Percentiles rank a stretch among this genome's conserved stretches.
These are phyloP conservation scores for Nicotiana tomentosiformis DNA, from an alignment of 257 asterid species.

Conservation along the genomic window DNA sequence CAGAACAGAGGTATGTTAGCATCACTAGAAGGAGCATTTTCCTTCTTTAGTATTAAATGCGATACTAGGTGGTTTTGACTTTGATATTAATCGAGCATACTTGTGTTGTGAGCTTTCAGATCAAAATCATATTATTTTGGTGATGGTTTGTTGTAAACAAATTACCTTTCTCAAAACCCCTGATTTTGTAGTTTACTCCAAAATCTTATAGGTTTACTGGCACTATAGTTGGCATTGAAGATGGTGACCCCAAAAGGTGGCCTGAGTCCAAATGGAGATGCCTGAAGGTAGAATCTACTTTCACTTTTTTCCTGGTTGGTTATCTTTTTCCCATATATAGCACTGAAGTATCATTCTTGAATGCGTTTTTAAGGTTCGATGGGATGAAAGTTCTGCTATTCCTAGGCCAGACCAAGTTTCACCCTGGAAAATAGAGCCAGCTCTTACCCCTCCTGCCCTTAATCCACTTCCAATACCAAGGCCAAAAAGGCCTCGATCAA, in stretches of 20 bases:
- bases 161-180: background rate
- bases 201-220: conserved; percentile 57
- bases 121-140: background rate
- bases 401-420: conserved; percentile 93
- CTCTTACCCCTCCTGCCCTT: conserved; percentile 75
- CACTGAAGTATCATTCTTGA: background rate
- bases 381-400: conserved; percentile 88
- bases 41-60: conserved; percentile 3
- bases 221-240: conserved; percentile 65
- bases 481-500: conserved; percentile 72
- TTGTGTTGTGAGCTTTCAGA: background rate
- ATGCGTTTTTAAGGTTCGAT: conserved; percentile 54
- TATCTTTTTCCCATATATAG: background rate
- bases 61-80: background rate
- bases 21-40: background rate
- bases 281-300: conserved; percentile 46
- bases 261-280: conserved; percentile 77
- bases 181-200: conserved; percentile 7
- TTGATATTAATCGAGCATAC: background rate
- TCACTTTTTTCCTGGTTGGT: background rate
- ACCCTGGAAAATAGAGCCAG: conserved; percentile 93
- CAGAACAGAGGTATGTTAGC: conserved; percentile 60
- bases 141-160: background rate
- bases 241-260: conserved; percentile 50
- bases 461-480: conserved; percentile 78